These are phyloP conservation scores for Saraca asoca DNA, from an alignment of 331 rosid species.

Conservation along the genomic window DNA sequence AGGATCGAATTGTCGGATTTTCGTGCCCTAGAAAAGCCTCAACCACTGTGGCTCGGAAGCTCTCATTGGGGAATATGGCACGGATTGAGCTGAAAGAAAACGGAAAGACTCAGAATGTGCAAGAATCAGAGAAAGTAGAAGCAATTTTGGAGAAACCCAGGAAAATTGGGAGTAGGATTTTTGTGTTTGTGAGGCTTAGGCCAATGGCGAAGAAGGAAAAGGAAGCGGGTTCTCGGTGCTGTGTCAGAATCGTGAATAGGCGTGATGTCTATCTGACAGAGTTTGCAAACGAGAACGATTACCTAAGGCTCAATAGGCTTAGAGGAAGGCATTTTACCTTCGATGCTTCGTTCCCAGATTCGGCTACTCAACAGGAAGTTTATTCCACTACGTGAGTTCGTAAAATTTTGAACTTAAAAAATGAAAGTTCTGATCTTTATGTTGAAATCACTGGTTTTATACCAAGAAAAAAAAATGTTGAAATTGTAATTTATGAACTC, in stretches of 20 bases:
- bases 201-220: slow-evolving; percentile 80
- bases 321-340: slow-evolving; percentile 73
- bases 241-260: slow-evolving; percentile 61
- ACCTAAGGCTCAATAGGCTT: slow-evolving; percentile 75
- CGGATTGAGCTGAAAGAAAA: slow-evolving; percentile 27
- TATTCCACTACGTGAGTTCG: slow-evolving; percentile 80
- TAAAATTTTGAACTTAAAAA: slow-evolving; percentile 1
- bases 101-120: slow-evolving; percentile 30
- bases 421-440: background rate
- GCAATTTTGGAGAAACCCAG: slow-evolving; percentile 38
- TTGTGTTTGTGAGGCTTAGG: slow-evolving; percentile 80
- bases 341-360: slow-evolving; percentile 70
- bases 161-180: slow-evolving; percentile 49
- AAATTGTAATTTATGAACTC: background rate
- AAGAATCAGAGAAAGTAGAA: slow-evolving; percentile 39
- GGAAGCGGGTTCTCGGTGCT: slow-evolving; percentile 70
- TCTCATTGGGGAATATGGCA: slow-evolving; percentile 48
- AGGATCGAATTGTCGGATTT: slow-evolving; percentile 61
- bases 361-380: slow-evolving; percentile 67
- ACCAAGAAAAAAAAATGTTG: background rate
- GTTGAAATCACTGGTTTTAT: background rate
- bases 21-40: slow-evolving; percentile 54
- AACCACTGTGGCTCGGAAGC: slow-evolving; percentile 61
- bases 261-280: slow-evolving; percentile 79
- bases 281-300: slow-evolving; percentile 73